Evolutionary conservation across 139 green algal species (phyloP).

Genomic region (Diplosphaera chodatii): DNA sequence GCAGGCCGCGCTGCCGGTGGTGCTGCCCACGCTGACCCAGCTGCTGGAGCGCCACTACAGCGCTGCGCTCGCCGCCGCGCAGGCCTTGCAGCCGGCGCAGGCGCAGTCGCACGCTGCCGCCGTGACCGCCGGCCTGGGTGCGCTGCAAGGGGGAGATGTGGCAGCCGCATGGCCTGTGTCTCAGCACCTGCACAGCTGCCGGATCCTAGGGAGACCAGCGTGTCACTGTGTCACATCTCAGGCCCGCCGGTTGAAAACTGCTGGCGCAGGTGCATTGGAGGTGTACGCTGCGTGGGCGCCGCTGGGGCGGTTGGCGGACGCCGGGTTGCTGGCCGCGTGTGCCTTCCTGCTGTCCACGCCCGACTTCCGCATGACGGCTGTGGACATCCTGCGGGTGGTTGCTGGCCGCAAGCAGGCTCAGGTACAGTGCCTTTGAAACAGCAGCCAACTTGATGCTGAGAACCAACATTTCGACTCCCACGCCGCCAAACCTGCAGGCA

Average conservation of each 20-base stretch:
- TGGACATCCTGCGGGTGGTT: conserved; percentile 57
- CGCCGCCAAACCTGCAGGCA: too few relatives aligned
- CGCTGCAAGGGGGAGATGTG: too few relatives aligned
- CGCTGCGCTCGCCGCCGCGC: conserved; percentile 12
- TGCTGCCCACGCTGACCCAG: conserved; percentile 59
- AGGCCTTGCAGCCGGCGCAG: conserved; percentile 11
- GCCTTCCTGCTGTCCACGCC: conserved; percentile 46
- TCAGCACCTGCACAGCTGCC: too few relatives aligned
- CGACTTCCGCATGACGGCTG: conserved; percentile 51
- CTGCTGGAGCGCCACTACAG: conserved; percentile 30
- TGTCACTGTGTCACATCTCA: too few relatives aligned
- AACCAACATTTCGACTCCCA: too few relatives aligned
- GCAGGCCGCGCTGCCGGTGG: conserved; percentile 28
- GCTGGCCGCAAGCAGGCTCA: conserved; percentile 9
- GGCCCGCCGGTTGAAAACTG: too few relatives aligned
- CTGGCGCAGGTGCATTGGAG: conserved; percentile 11
- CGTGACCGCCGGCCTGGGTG: conserved; percentile 46
- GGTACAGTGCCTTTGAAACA: too few relatives aligned
- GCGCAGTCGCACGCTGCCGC: conserved; percentile 34
- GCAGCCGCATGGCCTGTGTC: too few relatives aligned
- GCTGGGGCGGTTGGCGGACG: conserved; percentile 35
- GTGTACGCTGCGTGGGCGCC: conserved; percentile 65
- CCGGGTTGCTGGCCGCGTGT: conserved; percentile 49
- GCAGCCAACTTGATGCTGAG: too few relatives aligned
- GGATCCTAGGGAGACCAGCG: too few relatives aligned